Percentiles rank a stretch among this genome's conserved stretches.
phyloP scores from a whole-genome alignment of 176 grass and related monocot genomes.

The Avena eriantha region DNA sequence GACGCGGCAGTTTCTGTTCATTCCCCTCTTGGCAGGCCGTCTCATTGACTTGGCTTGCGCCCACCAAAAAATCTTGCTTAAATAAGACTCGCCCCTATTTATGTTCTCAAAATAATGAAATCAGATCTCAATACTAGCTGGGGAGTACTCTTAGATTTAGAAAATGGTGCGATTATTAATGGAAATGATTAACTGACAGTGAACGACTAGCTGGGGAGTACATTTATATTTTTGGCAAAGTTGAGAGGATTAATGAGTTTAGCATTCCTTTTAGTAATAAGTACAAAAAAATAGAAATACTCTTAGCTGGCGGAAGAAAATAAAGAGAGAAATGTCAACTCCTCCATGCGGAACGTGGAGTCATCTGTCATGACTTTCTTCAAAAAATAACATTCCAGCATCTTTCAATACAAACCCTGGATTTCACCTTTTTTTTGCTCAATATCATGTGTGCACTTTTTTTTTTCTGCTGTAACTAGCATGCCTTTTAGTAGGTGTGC shows the following conservation, averaged over 20 bases:
- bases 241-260: neutral
- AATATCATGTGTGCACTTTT: neutral
- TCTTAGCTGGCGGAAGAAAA: neutral
- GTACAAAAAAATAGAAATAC: neutral
- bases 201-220: neutral
- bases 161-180: too few relatives aligned
- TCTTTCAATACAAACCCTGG: neutral
- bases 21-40: neutral
- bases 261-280: neutral
- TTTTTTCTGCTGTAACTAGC: too few relatives aligned
- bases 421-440: neutral
- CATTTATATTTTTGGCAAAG: neutral
- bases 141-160: too few relatives aligned
- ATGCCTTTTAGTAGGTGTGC: neutral
- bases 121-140: too few relatives aligned
- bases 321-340: neutral
- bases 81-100: neutral
- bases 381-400: neutral
- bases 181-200: neutral
- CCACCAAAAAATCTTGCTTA: neutral
- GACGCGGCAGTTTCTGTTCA: neutral
- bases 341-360: neutral
- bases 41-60: neutral
- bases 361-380: conserved; percentile 30
- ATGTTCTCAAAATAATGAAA: neutral